These are phyloP conservation scores for Lanmaoa pseudosensibilis DNA, from an alignment of 768 basidiomycete species.

Conservation along the genomic window DNA sequence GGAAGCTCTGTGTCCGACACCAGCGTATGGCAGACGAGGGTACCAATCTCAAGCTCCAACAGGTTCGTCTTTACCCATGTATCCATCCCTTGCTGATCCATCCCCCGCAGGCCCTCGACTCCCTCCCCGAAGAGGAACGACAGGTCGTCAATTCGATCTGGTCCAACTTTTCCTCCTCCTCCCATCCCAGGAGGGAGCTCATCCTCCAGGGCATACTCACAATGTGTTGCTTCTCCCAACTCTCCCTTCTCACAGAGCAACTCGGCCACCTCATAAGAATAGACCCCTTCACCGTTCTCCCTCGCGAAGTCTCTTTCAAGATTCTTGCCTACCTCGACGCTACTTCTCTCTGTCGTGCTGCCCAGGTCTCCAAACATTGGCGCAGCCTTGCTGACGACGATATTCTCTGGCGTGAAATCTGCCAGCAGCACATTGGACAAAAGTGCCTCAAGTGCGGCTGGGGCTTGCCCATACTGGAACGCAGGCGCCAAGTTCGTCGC, in stretches of 20 bases:
- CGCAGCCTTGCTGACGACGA: slow-evolving; percentile 91
- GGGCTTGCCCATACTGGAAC: slow-evolving; percentile 91
- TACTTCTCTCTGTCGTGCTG: slow-evolving; percentile 88
- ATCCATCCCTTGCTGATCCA: slow-evolving; percentile 8
- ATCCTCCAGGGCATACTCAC: slow-evolving; percentile 96
- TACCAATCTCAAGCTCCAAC: slow-evolving; percentile 87
- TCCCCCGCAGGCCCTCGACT: slow-evolving; percentile 79
- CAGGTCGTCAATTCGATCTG: slow-evolving; percentile 89
- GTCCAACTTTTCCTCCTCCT: slow-evolving; percentile 95
- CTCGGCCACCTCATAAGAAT: slow-evolving; percentile 91
- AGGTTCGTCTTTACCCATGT: slow-evolving; percentile 46
- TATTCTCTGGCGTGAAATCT: slow-evolving; percentile 92
- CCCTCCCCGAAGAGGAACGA: slow-evolving; percentile 80
- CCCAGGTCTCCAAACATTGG: slow-evolving; percentile 88
- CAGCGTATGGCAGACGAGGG: slow-evolving; percentile 97
- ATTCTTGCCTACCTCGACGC: slow-evolving; percentile 90
- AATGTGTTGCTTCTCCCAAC: slow-evolving; percentile 99
- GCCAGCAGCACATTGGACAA: slow-evolving; percentile 97
- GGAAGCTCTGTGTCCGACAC: slow-evolving; percentile 90
- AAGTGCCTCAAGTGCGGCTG: slow-evolving; percentile 97
- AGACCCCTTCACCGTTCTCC: slow-evolving; percentile 90
- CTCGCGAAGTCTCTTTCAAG: slow-evolving; percentile 85
- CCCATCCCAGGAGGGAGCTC: slow-evolving; percentile 85
- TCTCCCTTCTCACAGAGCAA: slow-evolving; percentile 92
- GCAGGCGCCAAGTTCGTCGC: slow-evolving; percentile 50